Percentiles rank a stretch among this genome's conserved stretches.
These are phyloP conservation scores for Aaosphaeria arxii DNA, from an alignment of 2,329 filamentous ascomycete species.

Conservation along the genomic window DNA sequence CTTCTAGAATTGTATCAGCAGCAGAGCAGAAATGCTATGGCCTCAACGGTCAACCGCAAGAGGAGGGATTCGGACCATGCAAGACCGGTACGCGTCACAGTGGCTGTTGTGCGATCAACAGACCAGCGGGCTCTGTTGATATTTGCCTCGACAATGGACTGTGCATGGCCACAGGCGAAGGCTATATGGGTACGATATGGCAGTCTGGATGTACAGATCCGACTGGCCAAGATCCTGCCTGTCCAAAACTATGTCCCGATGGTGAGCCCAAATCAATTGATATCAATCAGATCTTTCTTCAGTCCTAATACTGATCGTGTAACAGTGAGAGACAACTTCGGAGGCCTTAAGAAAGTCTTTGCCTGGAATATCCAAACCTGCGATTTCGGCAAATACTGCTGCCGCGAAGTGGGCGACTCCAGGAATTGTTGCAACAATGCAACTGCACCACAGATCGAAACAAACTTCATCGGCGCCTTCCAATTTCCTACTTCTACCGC, in stretches of 20 bases:
- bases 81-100: constrained; percentile 23
- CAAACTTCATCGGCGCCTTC: constrained; percentile 20
- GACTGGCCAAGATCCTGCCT: constrained; percentile 24
- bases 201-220: constrained; percentile 34
- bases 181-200: constrained; percentile 30
- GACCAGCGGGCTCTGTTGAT: constrained; percentile 18
- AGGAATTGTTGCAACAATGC: constrained; percentile 28
- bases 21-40: constrained; percentile 27
- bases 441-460: constrained; percentile 19
- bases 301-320: too few species aligned
- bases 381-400: constrained; percentile 33
- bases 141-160: constrained; percentile 32
- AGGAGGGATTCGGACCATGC: constrained; percentile 27
- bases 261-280: constrained; percentile 12
- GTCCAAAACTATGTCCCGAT: constrained; percentile 28
- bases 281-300: too few species aligned
- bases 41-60: constrained; percentile 25
- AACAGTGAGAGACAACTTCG: constrained; percentile 9
- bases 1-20: constrained; percentile 11
- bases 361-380: constrained; percentile 35
- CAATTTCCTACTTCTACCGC: constrained; percentile 12
- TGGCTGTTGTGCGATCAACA: constrained; percentile 30
- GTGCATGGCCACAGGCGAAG: constrained; percentile 29
- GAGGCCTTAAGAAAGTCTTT: constrained; percentile 12
- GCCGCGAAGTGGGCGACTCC: constrained; percentile 21